Conservation (phyloP, 225 moss, liverwort and hornwort genomes). For the Polytrichum commune region DNA sequence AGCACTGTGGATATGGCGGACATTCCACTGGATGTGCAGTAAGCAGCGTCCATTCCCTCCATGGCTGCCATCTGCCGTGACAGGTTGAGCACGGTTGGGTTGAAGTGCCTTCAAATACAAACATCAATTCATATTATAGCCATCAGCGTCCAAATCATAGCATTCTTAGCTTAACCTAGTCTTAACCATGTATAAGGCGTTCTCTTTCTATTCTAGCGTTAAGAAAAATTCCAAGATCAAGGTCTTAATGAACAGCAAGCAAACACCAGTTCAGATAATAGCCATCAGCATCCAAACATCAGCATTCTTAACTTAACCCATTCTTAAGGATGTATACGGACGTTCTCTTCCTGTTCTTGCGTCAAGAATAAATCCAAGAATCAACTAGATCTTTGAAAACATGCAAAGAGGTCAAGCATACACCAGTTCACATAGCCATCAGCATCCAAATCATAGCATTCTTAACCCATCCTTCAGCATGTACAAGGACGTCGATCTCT, state of each 20-base stretch:
- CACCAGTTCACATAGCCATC: background rate
- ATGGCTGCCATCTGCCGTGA: constrained; percentile 68
- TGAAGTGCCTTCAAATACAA: constrained; percentile 47
- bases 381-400: background rate
- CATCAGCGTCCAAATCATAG: background rate
- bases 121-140: background rate
- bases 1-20: constrained; percentile 58
- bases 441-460: background rate
- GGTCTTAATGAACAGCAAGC: background rate
- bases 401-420: background rate
- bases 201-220: no score
- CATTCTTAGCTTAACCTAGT: background rate
- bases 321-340: background rate
- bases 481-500: no score
- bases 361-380: background rate
- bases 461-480: no score
- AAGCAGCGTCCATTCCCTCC: constrained; percentile 65
- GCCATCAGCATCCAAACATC: background rate
- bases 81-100: constrained; percentile 66
- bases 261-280: background rate
- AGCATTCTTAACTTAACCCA: background rate
- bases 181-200: no score
- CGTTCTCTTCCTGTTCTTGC: no score
- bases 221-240: background rate
- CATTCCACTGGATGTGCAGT: constrained; percentile 71